phyloP scores from a whole-genome alignment of 2,329 filamentous ascomycete species.

The Pestalotiopsis fici region DNA sequence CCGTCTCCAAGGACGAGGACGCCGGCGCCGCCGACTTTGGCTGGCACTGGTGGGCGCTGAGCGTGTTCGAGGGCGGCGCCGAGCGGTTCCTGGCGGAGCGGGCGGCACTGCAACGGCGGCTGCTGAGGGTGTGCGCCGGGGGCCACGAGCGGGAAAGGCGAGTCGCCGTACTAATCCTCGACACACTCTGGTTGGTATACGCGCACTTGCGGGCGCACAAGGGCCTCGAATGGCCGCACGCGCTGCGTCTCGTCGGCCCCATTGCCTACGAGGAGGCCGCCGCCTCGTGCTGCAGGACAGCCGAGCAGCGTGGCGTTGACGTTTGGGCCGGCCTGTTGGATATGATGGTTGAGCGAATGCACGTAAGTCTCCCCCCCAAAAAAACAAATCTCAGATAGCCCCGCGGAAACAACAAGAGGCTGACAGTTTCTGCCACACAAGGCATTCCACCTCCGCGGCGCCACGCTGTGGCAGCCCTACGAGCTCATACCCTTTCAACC shows the following conservation, averaged over 20 bases:
- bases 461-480: neutral
- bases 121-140: neutral
- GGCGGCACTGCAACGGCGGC: neutral
- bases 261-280: slow-evolving; percentile 1
- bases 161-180: neutral
- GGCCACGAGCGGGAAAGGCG: neutral
- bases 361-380: neutral
- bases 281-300: neutral
- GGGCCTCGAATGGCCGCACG: neutral
- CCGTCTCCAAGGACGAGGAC: neutral
- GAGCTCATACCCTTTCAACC: neutral
- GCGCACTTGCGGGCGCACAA: neutral
- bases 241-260: neutral
- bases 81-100: neutral
- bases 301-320: neutral
- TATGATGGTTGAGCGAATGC: neutral
- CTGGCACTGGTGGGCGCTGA: slow-evolving; percentile 1
- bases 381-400: neutral
- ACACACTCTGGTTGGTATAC: neutral
- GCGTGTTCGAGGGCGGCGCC: neutral
- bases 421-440: neutral
- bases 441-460: neutral
- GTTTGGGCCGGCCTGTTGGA: neutral
- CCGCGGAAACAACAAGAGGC: neutral
- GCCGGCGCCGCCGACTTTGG: neutral